Evolutionary conservation across 441 rosid species (phyloP).

Genomic region (Erodium moschatum): DNA sequence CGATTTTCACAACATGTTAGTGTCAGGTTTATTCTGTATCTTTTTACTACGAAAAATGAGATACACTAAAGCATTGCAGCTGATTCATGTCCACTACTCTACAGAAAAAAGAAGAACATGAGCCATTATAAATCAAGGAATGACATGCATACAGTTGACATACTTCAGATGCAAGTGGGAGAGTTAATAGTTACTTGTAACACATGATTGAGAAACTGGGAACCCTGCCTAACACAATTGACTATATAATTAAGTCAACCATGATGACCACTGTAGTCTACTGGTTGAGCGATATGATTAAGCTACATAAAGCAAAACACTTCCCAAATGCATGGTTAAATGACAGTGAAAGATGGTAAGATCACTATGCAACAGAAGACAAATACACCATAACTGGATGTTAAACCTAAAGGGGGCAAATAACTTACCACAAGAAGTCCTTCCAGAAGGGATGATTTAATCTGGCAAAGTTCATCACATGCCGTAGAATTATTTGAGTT

Average conservation of each 20-base stretch:
- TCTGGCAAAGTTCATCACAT: conserved; percentile 10
- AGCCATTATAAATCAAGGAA: too few relatives aligned
- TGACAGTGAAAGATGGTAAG: background rate
- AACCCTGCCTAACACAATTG: background rate
- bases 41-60: too few relatives aligned
- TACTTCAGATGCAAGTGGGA: background rate
- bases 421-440: conserved; percentile 7
- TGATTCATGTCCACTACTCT: too few relatives aligned
- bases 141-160: too few relatives aligned
- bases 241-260: background rate
- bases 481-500: background rate
- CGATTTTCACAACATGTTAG: too few relatives aligned
- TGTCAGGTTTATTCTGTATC: too few relatives aligned
- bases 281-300: background rate
- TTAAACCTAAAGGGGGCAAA: background rate
- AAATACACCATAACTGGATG: background rate
- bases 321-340: background rate
- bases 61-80: too few relatives aligned
- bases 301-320: background rate
- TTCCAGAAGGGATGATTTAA: conserved; percentile 7
- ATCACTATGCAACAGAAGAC: background rate
- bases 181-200: background rate
- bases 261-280: background rate
- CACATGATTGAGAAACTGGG: background rate
- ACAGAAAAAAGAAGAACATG: too few relatives aligned